Base-by-base conservation (phyloP, 257 asterid species). In the Plantago elongata region DNA sequence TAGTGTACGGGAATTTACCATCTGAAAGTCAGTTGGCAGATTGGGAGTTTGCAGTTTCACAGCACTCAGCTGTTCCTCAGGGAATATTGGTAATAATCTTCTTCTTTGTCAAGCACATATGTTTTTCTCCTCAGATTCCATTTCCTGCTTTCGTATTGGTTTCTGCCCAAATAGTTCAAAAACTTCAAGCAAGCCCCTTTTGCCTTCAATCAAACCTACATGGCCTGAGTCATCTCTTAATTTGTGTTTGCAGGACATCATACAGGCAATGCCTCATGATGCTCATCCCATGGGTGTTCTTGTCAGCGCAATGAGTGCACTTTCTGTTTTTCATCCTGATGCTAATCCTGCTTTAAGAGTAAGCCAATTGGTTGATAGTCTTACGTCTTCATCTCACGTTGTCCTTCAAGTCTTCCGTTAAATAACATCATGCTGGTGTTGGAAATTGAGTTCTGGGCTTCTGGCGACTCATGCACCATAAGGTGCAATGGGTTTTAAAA, bases 221-320 rank as follows among this genome's bases (percentile, higher is more conserved):
- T 60, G 50, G 68, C 64, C 71, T 78, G 74, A 81, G 46, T 55
- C 54, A 49, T 13, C 70, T 66, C 43, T 11, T 16, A 56, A 67
- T 52, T 79, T 55, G 61, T 70, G 63, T 76, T 64, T 86, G 83
- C 86, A 92, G 99, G 97, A 92, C 62, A 92, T 89, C 61, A 92
- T 92, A 77, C 97, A 92, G 69, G 80, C 99, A 57, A 92, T 92
- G 97, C 99, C 99, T 51, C 99, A 92, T 73, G 96, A 92, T 78
- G 99, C 99, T 68, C 99, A 92, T 77, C 98, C 99, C 13, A 92
- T 92, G 99, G 99, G 99, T 72, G 99, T 89, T 72, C 97, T 92
- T 68, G 97, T 92, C 73, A 89, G 97, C 62, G 88, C 97, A 60
- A 81, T 92, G 95, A 84, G 99, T 75, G 86, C 96, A 58, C 97